Conservation (phyloP, 2,329 filamentous ascomycete genomes). For the Ascochyta rabiei region DNA sequence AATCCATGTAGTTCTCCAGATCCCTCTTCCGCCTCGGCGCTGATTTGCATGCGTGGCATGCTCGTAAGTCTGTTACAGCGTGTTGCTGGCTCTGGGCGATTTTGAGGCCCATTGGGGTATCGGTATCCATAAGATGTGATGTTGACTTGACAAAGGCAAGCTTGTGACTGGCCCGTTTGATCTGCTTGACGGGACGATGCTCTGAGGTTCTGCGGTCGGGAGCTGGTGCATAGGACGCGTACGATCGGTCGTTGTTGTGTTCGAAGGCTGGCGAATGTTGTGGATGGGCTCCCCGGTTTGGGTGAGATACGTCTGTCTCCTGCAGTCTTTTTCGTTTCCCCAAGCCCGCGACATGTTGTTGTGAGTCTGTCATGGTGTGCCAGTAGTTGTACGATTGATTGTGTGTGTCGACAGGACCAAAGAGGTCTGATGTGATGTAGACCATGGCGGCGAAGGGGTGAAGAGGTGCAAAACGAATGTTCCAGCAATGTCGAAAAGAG, state of each 20-base stretch:
- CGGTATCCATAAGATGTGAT: constrained; percentile 44
- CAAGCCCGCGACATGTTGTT: constrained; percentile 23
- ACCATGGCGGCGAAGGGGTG: constrained; percentile 34
- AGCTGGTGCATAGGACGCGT: constrained; percentile 11
- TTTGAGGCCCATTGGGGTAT: constrained; percentile 7
- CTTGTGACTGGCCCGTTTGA: constrained; percentile 34
- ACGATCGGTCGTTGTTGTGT: constrained; percentile 21
- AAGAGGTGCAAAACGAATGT: neutral
- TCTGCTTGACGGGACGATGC: constrained; percentile 40
- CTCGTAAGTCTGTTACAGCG: constrained; percentile 39
- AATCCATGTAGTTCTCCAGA: constrained; percentile 69
- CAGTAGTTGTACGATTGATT: constrained; percentile 14
- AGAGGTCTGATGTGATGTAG: constrained; percentile 47
- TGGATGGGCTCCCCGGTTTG: constrained; percentile 1
- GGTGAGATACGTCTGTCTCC: constrained; percentile 16
- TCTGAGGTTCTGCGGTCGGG: constrained; percentile 23
- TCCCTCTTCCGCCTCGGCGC: constrained; percentile 69
- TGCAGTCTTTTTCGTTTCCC: constrained; percentile 41
- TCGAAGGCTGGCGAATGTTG: constrained; percentile 20
- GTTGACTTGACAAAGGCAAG: constrained; percentile 31
- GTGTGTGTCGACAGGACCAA: constrained; percentile 29
- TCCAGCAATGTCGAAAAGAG: neutral
- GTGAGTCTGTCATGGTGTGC: constrained; percentile 29
- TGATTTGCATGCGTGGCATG: constrained; percentile 72
- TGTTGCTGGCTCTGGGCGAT: constrained; percentile 6